Evolutionary conservation across 2,329 filamentous ascomycete genomes (phyloP), one percentile per base, ranked within the genome.

Genomic region (Diaporthe capsici): DNA sequence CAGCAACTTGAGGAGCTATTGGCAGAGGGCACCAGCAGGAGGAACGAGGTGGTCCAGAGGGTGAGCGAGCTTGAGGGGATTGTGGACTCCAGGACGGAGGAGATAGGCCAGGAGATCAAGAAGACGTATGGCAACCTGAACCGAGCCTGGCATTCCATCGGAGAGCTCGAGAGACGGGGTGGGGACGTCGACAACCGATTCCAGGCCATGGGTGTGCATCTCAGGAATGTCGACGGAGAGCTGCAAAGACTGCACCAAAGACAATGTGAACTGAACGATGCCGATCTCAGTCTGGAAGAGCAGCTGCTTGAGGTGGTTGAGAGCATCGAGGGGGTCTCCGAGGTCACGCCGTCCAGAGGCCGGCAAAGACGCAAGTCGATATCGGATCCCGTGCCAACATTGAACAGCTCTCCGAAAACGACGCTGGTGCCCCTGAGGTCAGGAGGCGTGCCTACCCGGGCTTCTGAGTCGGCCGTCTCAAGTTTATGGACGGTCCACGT

Each of bases 401-500:
- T 51, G 37, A 71, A 31, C 39, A 71, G 49, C 37, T 70, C 68
- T 6, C 55, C 73, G 3, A 61, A 47, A 15, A 44, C 22, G 37
- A 51, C 71, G 17, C 15, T 71, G 10, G 57, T 68, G 68, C 58
- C 74, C 25, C 7, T 39, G 17, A 72, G 76, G 57, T 74, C 76
- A 77, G 81, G 75, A 75, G 79, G 65, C 76, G 82, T 49, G 78
- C 82, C 74, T 53, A 75, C 57, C 67, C 73, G 68, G 53, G 72
- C 42, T 17, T 47, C 75, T 58, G 76, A 81, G 67, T 73, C 77
- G 37, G 76, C 82, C 77, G 77, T 78, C 58, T 81, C 83, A 25
- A 84, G 83, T 72, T 82, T 85, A 7, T 92, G 90, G 90, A 91
- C 90, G 1, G 88, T 92, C 39, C 90, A 92, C 78, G 85, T 92